phyloP scores from a whole-genome alignment of 2,329 filamentous ascomycete species.

The Calycina marina region DNA sequence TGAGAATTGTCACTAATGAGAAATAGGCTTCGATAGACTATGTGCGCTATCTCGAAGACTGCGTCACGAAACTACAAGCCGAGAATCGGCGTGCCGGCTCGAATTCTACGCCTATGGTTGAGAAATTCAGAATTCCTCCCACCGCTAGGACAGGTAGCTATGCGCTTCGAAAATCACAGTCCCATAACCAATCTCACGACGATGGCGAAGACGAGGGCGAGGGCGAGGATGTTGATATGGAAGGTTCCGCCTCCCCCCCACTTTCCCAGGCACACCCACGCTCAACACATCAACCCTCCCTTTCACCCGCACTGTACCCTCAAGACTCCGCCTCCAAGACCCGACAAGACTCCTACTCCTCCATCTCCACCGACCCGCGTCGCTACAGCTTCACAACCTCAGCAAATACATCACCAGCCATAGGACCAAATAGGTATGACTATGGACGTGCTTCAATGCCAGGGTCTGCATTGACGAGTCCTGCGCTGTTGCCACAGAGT shows the following conservation, averaged over 20 bases:
- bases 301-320: constrained; percentile 35
- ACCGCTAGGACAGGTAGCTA: constrained; percentile 12
- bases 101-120: constrained; percentile 10
- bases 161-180: constrained; percentile 19
- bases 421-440: constrained; percentile 32
- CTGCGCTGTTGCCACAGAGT: constrained; percentile 37
- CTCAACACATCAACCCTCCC: constrained; percentile 27
- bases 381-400: constrained; percentile 34
- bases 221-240: constrained; percentile 36
- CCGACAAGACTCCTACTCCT: constrained; percentile 38
- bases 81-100: constrained; percentile 20
- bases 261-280: constrained; percentile 5
- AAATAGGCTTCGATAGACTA: constrained; percentile 94
- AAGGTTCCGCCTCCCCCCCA: constrained; percentile 29
- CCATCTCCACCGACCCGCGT: constrained; percentile 31
- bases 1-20: background rate
- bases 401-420: constrained; percentile 41
- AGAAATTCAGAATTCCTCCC: constrained; percentile 13
- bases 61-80: constrained; percentile 64
- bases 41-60: constrained; percentile 83
- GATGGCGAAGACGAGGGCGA: constrained; percentile 45
- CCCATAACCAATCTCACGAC: constrained; percentile 28
- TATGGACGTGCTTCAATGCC: constrained; percentile 23
- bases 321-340: constrained; percentile 29
- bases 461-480: constrained; percentile 43